Evolutionary conservation across 2,329 filamentous ascomycete genomes (phyloP).

Genomic region (Colletotrichum horii): DNA sequence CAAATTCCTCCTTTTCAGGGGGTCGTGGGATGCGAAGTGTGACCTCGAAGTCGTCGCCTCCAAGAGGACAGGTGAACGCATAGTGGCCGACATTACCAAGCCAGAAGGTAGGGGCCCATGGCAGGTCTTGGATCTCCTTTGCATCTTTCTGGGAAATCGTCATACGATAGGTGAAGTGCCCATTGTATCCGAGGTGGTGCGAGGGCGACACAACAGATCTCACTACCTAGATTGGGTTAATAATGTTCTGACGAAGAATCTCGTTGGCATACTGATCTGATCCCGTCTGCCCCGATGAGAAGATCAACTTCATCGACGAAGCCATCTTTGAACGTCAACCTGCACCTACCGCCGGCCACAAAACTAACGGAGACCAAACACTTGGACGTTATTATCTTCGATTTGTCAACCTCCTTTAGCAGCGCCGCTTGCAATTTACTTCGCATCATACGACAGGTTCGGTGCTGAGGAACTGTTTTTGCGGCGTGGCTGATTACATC

Average conservation of each 20-base stretch:
- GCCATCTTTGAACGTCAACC: not conserved
- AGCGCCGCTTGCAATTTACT: not conserved
- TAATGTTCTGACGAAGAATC: not conserved
- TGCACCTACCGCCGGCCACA: no score
- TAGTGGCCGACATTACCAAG: slow-evolving; percentile 32
- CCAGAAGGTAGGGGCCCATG: slow-evolving; percentile 16
- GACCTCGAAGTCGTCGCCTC: slow-evolving; percentile 36
- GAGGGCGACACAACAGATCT: not conserved
- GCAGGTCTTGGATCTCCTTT: not conserved
- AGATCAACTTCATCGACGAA: not conserved
- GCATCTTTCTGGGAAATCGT: not conserved
- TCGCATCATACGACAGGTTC: not conserved
- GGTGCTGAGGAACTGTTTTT: not conserved
- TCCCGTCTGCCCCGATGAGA: not conserved
- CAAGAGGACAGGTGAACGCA: slow-evolving; percentile 36
- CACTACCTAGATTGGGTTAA: not conserved
- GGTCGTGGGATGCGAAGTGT: slow-evolving; percentile 28
- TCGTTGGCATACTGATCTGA: not conserved
- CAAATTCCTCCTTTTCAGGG: slow-evolving; percentile 25
- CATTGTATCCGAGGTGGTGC: not conserved
- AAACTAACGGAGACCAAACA: not conserved
- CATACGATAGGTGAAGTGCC: not conserved
- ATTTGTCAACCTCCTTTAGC: not conserved
- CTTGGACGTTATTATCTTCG: not conserved
- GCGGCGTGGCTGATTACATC: not conserved